phyloP scores from a whole-genome alignment of 768 basidiomycete genomes.

The Tricholoma flavovirens region DNA sequence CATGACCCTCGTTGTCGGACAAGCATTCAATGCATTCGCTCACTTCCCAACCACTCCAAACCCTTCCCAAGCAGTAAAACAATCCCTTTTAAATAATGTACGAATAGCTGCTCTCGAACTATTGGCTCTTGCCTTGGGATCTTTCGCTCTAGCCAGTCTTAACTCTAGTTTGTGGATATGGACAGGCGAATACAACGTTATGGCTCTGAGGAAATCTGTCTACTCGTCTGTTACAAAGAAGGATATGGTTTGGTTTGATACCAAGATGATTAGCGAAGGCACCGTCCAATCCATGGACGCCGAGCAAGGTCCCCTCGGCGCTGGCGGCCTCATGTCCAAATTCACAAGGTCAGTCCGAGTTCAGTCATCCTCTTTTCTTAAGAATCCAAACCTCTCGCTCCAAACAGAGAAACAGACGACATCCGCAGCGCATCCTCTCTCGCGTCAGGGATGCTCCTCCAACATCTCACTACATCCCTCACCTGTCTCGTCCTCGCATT shows the following conservation, averaged over 20 bases:
- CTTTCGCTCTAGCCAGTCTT: constrained; percentile 66
- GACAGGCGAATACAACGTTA: constrained; percentile 76
- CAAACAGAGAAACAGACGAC: constrained; percentile 87
- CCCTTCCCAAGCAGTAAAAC: constrained; percentile 35
- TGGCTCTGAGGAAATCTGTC: constrained; percentile 59
- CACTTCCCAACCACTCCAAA: constrained; percentile 37
- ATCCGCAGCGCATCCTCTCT: constrained; percentile 82
- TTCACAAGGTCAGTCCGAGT: constrained; percentile 27
- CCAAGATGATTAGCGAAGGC: constrained; percentile 62
- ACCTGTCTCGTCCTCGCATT: constrained; percentile 83
- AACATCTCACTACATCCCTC: constrained; percentile 75
- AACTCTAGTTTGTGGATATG: constrained; percentile 83
- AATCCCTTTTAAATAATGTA: constrained; percentile 41
- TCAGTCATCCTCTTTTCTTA: too few species aligned
- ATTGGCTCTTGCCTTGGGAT: constrained; percentile 56
- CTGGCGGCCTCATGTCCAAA: neutral
- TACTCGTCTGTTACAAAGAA: constrained; percentile 62
- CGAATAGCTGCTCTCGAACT: constrained; percentile 52
- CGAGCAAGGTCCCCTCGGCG: constrained; percentile 2
- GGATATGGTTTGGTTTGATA: constrained; percentile 90
- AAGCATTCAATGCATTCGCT: constrained; percentile 69
- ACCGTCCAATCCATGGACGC: neutral
- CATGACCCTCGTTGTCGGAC: constrained; percentile 81
- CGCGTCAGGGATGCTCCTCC: constrained; percentile 70
- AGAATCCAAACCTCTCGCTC: too few species aligned